These are phyloP conservation scores for Globisporangium middletonii DNA, from an alignment of 352 stramenopile genomes.

Conservation along the genomic window DNA sequence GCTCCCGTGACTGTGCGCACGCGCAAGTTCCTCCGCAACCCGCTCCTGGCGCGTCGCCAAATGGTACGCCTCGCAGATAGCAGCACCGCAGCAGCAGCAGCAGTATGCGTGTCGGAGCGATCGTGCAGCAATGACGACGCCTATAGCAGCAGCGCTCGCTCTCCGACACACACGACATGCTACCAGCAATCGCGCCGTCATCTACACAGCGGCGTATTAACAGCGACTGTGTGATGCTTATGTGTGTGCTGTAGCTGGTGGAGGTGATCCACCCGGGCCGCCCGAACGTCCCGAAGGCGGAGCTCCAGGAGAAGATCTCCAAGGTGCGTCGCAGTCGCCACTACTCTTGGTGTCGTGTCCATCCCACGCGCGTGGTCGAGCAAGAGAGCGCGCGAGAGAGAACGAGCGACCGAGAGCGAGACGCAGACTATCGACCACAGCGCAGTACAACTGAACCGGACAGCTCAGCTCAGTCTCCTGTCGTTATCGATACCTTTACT, in stretches of 20 bases:
- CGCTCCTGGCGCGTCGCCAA: conserved; percentile 95
- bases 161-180: no score
- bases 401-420: neutral
- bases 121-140: no score
- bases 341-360: neutral
- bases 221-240: conserved; percentile 1
- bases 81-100: no score
- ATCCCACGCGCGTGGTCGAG: neutral
- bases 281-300: conserved; percentile 95
- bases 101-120: neutral
- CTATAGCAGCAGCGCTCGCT: neutral
- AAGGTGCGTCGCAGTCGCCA: conserved; percentile 66
- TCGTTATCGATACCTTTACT: no score
- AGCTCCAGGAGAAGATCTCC: conserved; percentile 97
- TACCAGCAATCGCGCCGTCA: neutral
- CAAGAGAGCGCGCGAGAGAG: conserved; percentile 3
- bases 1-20: conserved; percentile 97
- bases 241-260: conserved; percentile 77
- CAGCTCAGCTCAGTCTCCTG: no score
- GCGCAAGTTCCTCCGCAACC: conserved; percentile 99
- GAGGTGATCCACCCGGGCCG: conserved; percentile 98
- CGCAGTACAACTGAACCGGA: no score
- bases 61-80: conserved; percentile 73
- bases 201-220: neutral
- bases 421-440: no score